Evolutionary conservation across 352 stramenopile genomes (phyloP).

Genomic region (Pythium volutum): DNA sequence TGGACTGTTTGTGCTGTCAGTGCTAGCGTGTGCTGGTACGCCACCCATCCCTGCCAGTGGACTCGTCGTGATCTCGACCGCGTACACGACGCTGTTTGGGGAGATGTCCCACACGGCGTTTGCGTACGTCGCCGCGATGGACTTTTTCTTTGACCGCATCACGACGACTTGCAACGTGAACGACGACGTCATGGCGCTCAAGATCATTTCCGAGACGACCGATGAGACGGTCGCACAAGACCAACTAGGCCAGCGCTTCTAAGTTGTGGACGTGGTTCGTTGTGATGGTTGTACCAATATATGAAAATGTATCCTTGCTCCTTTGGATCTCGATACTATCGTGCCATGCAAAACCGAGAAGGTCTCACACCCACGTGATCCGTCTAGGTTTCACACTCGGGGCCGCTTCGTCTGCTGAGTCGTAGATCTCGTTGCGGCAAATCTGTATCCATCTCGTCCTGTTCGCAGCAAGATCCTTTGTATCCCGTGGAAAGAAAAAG

Average conservation of each 20-base stretch:
- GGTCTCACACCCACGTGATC: no score
- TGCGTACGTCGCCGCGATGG: constrained; percentile 52
- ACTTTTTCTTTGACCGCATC: constrained; percentile 67
- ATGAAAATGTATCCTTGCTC: no score
- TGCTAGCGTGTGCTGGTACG: constrained; percentile 48
- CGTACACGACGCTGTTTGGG: constrained; percentile 65
- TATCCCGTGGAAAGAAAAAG: no score
- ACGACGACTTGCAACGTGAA: constrained; percentile 71
- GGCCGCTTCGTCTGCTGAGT: no score
- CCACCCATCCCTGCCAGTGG: constrained; percentile 52
- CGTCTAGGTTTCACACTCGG: no score
- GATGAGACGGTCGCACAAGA: constrained; percentile 62
- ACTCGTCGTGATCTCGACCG: constrained; percentile 53
- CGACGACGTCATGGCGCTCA: constrained; percentile 75
- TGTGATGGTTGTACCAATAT: background rate
- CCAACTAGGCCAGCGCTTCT: constrained; percentile 43
- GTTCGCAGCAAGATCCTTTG: no score
- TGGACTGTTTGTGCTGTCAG: constrained; percentile 50
- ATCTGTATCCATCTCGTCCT: no score
- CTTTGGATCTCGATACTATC: no score
- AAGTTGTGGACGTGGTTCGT: background rate
- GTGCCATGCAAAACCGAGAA: no score
- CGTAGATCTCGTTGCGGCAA: no score
- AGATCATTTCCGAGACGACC: constrained; percentile 68
- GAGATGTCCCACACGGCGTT: constrained; percentile 48